Conservation (phyloP, 2,329 filamentous ascomycete species). For the Monascus ruber region DNA sequence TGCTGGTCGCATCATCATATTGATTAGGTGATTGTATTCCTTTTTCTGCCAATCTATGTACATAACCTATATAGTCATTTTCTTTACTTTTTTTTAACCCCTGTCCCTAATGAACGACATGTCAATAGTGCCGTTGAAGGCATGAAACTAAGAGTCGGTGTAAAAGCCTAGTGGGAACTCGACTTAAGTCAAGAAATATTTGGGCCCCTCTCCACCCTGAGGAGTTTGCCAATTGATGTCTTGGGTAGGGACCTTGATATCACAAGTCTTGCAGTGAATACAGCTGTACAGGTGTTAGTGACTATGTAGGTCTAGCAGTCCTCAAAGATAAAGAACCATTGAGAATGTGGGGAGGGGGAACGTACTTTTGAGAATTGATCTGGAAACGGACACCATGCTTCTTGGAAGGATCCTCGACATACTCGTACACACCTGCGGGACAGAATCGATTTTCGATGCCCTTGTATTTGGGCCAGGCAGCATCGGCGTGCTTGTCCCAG, state of each 20-base stretch:
- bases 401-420: constrained; percentile 84
- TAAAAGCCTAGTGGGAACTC: neutral
- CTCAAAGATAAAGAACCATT: neutral
- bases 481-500: constrained; percentile 79
- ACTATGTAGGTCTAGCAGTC: neutral
- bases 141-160: too few relatives aligned
- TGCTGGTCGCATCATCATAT: too few relatives aligned
- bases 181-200: constrained; percentile 49
- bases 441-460: constrained; percentile 95
- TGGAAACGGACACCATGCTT: constrained; percentile 86
- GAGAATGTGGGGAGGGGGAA: constrained; percentile 14
- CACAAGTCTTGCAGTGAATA: constrained; percentile 98
- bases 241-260: constrained; percentile 94
- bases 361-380: constrained; percentile 95
- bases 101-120: too few relatives aligned
- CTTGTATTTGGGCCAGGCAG: constrained; percentile 77
- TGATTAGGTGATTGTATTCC: too few relatives aligned
- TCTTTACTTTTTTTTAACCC: too few relatives aligned
- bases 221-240: constrained; percentile 97
- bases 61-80: too few relatives aligned
- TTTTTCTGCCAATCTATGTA: too few relatives aligned
- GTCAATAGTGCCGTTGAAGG: too few relatives aligned
- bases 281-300: constrained; percentile 48
- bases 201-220: constrained; percentile 70
- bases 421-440: constrained; percentile 94